Percentiles rank a stretch among this genome's conserved stretches.
Evolutionary conservation across 805 yeast genomes (phyloP).

Genomic region (Clavispora vitiphila): DNA sequence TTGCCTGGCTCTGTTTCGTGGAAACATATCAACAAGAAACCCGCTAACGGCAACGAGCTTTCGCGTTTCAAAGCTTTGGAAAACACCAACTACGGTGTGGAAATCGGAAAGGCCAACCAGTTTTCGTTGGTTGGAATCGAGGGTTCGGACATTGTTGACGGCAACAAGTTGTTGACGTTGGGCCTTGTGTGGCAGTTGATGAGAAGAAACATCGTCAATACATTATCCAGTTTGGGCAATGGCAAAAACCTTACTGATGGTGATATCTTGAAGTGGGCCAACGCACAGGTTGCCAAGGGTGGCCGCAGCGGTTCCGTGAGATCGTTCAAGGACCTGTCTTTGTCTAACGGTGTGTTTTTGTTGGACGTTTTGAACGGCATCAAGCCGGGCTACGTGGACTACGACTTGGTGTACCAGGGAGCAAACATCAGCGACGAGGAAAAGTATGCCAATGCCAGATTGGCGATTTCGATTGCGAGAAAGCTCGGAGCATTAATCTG

Average conservation of each 20-base stretch:
- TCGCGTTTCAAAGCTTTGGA: conserved; percentile 93
- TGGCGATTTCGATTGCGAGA: conserved; percentile 97
- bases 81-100: conserved; percentile 98
- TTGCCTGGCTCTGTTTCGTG: conserved; percentile 85
- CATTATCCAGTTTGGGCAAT: conserved; percentile 72
- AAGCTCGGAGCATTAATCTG: conserved; percentile 96
- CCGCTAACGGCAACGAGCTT: conserved; percentile 68
- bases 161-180: conserved; percentile 79
- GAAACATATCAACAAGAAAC: conserved; percentile 78
- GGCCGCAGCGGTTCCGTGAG: conserved; percentile 72
- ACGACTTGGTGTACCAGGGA: conserved; percentile 81
- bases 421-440: conserved; percentile 65
- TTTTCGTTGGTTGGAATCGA: conserved; percentile 97
- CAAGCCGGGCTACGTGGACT: conserved; percentile 97
- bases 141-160: conserved; percentile 96
- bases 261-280: conserved; percentile 94
- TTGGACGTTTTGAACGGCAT: conserved; percentile 88
- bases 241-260: conserved; percentile 66
- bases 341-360: conserved; percentile 75
- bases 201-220: conserved; percentile 90
- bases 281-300: conserved; percentile 76
- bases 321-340: conserved; percentile 77
- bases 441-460: conserved; percentile 86
- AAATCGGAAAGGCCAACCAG: conserved; percentile 84
- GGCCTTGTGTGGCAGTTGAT: conserved; percentile 98